Base-by-base conservation (phyloP, 2,329 filamentous ascomycete genomes). In the Fusarium stilboides region DNA sequence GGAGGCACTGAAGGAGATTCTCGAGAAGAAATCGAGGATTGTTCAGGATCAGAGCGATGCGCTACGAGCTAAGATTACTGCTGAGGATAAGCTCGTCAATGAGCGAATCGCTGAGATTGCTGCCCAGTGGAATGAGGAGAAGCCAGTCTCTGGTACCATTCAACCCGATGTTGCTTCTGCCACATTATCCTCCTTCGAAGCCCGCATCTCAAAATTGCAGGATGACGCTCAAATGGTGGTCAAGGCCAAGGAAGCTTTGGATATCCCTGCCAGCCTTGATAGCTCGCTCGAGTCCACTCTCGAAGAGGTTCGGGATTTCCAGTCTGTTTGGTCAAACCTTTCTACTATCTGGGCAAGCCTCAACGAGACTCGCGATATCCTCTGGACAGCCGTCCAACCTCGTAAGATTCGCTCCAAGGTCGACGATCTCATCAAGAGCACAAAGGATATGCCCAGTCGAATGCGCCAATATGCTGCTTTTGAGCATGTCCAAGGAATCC, bases 391-490 rank as follows among this genome's bases (percentile, higher is more conserved):
- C 76, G 92, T 99, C 2, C 94, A 98, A 77, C 95, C 97, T 10
- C 89, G 96, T 68, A 99, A 98, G 82, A 89, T 99, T 61, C 90
- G 96, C 37, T 89, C 92, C 73, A 92, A 93, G 66, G 91, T 99
- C 51, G 95, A 99, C 76, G 91, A 92, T 47, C 87, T 98, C 54
- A 93, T 98, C 79, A 97, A 97, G 84, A 97, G 97, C 88, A 98
- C 94, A 36, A 98, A 97, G 82, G 95, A 98, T 68, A 98, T 99
- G 96, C 96, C 97, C 0, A 97, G 94, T 80, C 91, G 96, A 62
- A 98, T 99, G 95, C 91, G 97, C 64, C 97, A 99, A 77, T 99
- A 99, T 79, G 95, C 97, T 73, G 97, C 97, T n/a, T 99, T 99
- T 77, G 97, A 99, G 80, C 95, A 99, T 76, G 94, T 99, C 39